These are phyloP conservation scores for Aegilops umbellulata DNA, from an alignment of 176 grass and related monocot genomes.

Conservation along the genomic window DNA sequence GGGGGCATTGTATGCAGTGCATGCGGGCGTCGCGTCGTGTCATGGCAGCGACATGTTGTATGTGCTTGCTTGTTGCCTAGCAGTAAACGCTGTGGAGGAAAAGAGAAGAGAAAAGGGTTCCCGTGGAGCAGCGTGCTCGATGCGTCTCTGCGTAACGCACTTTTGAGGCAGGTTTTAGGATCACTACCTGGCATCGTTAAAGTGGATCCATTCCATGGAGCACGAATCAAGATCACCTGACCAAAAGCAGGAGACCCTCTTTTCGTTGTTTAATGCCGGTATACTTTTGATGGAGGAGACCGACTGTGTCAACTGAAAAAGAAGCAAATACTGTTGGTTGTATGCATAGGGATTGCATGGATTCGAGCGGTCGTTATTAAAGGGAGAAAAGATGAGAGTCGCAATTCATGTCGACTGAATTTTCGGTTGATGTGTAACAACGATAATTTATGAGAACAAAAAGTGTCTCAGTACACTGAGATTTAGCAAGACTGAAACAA, in stretches of 20 bases:
- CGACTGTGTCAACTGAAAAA: background rate
- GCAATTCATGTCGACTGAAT: no score
- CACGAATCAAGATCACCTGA: background rate
- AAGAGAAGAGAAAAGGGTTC: background rate
- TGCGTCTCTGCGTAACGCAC: background rate
- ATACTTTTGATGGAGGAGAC: background rate
- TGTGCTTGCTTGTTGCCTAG: background rate
- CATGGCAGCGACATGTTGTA: background rate
- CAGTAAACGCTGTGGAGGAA: background rate
- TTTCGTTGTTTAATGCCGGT: background rate
- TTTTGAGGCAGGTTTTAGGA: background rate
- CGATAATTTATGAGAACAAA: no score
- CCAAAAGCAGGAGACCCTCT: background rate
- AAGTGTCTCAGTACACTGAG: no score
- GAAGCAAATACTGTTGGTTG: background rate
- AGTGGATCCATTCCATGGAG: background rate
- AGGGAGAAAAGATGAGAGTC: no score
- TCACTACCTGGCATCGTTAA: background rate
- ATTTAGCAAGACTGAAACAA: no score
- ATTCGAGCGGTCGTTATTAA: background rate
- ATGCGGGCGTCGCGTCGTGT: slow-evolving; percentile 30
- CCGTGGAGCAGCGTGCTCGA: background rate
- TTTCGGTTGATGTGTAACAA: no score
- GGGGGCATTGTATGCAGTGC: background rate
- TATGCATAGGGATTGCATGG: background rate